Evolutionary conservation across 306 rosid genomes (phyloP), one percentile per base, ranked within the genome.

Genomic region (Glycine soja): DNA sequence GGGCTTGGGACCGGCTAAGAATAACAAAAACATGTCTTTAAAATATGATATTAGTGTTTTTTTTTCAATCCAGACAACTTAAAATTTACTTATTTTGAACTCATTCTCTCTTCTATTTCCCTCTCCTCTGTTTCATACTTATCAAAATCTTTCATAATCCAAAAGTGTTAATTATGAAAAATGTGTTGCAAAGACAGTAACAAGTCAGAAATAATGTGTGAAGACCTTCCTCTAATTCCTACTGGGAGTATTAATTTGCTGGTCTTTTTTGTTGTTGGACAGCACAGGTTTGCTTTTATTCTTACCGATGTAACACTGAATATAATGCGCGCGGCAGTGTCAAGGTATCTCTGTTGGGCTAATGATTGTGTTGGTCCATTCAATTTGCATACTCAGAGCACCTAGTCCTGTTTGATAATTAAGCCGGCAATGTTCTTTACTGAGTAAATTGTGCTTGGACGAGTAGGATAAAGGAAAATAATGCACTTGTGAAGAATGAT

Each of bases 311-410:
- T 24, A 24, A 24, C 30, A 24, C 30, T 24, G 30, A 24, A 24
- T 24, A 24, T 24, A 24, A 24, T 24, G 30, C 30, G 24, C 24
- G 43, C 43, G 43, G 4, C 38, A 4, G 43, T 40, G 43, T 7
- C 7, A 4, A 67, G 14, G 19, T 74, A 42, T 24, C 30, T n/a
- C n/a, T n/a, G n/a, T n/a, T n/a, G n/a, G n/a, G n/a, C n/a, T n/a
- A n/a, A 48, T 63, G 80, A 67, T 69, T 70, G 80, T 84, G 48
- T 47, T 91, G 83, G 81, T 24, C 72, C 48, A 24, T 70, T 38
- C 68, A 16, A 19, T 63, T 56, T 58, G 70, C 72, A 76, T 24
- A 76, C n/a, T 15, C 58, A 50, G 12, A 70, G 45, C 74, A 68
- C 36, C 75, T 57, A 7, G 68, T 74, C 81, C 73, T 66, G 69